Evolutionary conservation across 1,284 basidiomycete genomes (phyloP).

Genomic region (Waitea zeae): DNA sequence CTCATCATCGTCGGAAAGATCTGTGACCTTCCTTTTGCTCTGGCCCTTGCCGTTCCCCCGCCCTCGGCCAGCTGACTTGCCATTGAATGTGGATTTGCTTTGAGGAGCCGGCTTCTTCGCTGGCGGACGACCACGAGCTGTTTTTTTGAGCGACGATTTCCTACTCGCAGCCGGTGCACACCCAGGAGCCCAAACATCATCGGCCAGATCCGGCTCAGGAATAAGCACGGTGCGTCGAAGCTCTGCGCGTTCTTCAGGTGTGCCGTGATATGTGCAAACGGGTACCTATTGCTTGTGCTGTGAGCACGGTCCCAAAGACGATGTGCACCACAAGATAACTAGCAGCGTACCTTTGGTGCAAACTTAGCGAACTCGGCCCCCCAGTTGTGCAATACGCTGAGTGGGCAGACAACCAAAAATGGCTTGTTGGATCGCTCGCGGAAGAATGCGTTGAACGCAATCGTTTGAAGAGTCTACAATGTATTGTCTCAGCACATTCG

Average conservation of each 20-base stretch:
- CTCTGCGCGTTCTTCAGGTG: constrained; percentile 58
- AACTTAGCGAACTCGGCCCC: constrained; percentile 75
- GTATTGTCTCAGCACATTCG: constrained; percentile 2
- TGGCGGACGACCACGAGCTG: constrained; percentile 8
- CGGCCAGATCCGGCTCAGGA: constrained; percentile 7
- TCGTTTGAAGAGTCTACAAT: constrained; percentile 93
- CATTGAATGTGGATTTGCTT: too few relatives aligned
- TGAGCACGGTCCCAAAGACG: not conserved
- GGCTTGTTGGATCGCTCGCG: constrained; percentile 65
- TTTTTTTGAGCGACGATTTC: constrained; percentile 9
- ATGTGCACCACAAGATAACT: not conserved
- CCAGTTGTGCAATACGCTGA: constrained; percentile 92
- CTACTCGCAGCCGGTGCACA: not conserved
- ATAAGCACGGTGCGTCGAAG: constrained; percentile 46
- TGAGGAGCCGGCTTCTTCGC: not conserved
- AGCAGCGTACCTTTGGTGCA: constrained; percentile 42
- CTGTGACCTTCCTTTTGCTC: not conserved
- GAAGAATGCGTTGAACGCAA: constrained; percentile 82
- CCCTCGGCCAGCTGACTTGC: not conserved
- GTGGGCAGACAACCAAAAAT: constrained; percentile 81
- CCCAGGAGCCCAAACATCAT: not conserved
- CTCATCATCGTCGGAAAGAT: constrained; percentile 3
- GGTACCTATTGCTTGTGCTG: constrained; percentile 36
- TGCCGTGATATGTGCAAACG: constrained; percentile 82
- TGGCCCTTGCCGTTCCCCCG: too few relatives aligned